Percentiles rank a stretch among this genome's conserved stretches.
Evolutionary conservation across 495 filamentous ascomycete genomes (phyloP).

Genomic region (Sporormia fimetaria): DNA sequence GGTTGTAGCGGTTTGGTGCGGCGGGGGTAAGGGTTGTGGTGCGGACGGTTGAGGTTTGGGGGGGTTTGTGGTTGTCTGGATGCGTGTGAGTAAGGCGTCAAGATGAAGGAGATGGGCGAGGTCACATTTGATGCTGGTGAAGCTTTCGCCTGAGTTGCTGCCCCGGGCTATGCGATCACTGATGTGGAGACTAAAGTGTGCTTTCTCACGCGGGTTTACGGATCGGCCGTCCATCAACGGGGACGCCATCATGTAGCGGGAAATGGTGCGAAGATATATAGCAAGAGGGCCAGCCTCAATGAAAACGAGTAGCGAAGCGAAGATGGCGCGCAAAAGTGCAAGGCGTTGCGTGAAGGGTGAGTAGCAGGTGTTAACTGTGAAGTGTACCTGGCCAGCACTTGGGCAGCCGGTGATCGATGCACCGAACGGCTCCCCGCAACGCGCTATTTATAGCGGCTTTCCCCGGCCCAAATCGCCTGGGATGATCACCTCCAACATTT

Average conservation of each 20-base stretch:
- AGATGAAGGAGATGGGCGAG: not conserved
- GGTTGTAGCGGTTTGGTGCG: slow-evolving; percentile 36
- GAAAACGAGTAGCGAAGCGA: too few species aligned
- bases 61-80: slow-evolving; percentile 43
- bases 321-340: too few species aligned
- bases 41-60: slow-evolving; percentile 31
- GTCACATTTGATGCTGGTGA: slow-evolving; percentile 21
- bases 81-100: not conserved
- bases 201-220: slow-evolving; percentile 24
- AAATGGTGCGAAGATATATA: too few species aligned
- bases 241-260: slow-evolving; percentile 26
- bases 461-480: too few species aligned
- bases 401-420: too few species aligned
- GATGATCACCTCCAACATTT: too few species aligned
- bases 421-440: too few species aligned
- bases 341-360: too few species aligned
- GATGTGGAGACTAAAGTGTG: slow-evolving; percentile 22
- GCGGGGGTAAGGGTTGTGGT: slow-evolving; percentile 26
- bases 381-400: too few species aligned
- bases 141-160: not conserved
- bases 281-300: too few species aligned
- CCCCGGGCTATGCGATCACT: slow-evolving; percentile 16
- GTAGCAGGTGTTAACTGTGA: too few species aligned
- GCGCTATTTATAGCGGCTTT: too few species aligned
- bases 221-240: slow-evolving; percentile 18